Base-by-base conservation (phyloP, 768 basidiomycete genomes). In the Saitozyma sp. region DNA sequence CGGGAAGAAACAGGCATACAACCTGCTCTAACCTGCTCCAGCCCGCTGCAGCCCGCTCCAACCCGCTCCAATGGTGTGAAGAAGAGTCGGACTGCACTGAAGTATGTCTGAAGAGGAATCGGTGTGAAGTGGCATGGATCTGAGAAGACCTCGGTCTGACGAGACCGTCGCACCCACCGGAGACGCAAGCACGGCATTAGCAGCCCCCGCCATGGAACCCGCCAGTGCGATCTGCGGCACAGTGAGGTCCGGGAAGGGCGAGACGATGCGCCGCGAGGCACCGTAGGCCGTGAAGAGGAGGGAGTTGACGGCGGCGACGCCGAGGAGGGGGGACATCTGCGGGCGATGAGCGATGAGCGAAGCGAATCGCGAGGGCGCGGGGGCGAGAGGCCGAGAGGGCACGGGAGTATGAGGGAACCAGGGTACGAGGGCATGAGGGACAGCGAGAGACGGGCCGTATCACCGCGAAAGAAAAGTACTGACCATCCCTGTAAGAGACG, bases 231-330 rank as follows among this genome's bases (percentile, higher is more conserved):
- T 90, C 78, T 97, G 86, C 29, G 84, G 83, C 54, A 97, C 82
- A 0, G 89, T 87, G 8, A 94, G 82, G 54, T 92, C 85, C 2
- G 90, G 90, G 75, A 87, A 99, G 0, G 96, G 95, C 0, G 92
- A 93, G 49, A 98, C 84, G 54, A 93, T 78, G 17, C 90, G 87
- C 70, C 88, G 83, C 3, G 92, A 90, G 17, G 84, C 82, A n/a
- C 85, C 89, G 71, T 95, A 97, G 0, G 93, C 87, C 0, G 91
- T 89, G 81, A 98, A 99, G 11, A 98, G 85, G 11, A 98, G 84
- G 4, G 92, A 95, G 81, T 97, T 98, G 71, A 98, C 95, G 9
- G 91, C 94, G 1, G 94, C 91, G 37, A 98, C 89, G 16, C 96
- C 96, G 50, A 96, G 61, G 9, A 98, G 83, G 0, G 96, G 95